Evolutionary conservation across 2,329 filamentous ascomycete genomes (phyloP), one percentile per base, ranked within the genome.

Genomic region (Sporothrix phasma): DNA sequence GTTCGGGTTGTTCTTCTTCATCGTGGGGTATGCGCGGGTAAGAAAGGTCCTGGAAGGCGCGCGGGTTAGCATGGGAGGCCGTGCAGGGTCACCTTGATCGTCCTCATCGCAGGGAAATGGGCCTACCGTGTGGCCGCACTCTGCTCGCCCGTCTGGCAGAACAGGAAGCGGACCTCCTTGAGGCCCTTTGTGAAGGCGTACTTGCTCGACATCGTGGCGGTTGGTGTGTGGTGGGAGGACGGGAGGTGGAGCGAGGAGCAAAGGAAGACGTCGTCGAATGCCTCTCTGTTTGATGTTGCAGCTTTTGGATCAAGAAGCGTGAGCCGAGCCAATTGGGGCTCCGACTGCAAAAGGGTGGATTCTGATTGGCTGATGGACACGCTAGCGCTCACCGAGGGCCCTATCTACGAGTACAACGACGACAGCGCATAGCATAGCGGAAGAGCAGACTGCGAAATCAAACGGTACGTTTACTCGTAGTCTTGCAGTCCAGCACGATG

Each of bases 1-100:
- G 77, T 89, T 81, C 64, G 94, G 94, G 81, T 99, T 99, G 83
- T 93, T 90, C 83, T 96, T 95, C 86, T 99, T 99, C 93, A 99
- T 97, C 66, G 90, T 94, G 54, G 94, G 94, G 78, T 99, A 99
- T 69, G 92, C 87, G 75, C 90, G 86, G 69, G 88, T 88, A 69
- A 99, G 83, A 79, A 99, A 99, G 34, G 89, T 87, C 76, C 94
- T 97, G 71, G 13, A 22, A 31, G n/a, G 11, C 31, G 10, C 15
- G 24, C 31, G 6, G 17, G 49, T 64, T 41, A 66, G 66, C 19
- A 17, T 11, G 34, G 7, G 4, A 19, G 17, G 8, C 53, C 19
- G 11, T 24, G n/a, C 51, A 19, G 13, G 5, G 5, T 6, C 49
- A 47, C 47, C 17, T 17, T 56, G 26, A 13, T 31, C 31, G 22